Evolutionary conservation across 192 early-diverging fungal genomes (phyloP).

Genomic region (Chytriomyces confervae): DNA sequence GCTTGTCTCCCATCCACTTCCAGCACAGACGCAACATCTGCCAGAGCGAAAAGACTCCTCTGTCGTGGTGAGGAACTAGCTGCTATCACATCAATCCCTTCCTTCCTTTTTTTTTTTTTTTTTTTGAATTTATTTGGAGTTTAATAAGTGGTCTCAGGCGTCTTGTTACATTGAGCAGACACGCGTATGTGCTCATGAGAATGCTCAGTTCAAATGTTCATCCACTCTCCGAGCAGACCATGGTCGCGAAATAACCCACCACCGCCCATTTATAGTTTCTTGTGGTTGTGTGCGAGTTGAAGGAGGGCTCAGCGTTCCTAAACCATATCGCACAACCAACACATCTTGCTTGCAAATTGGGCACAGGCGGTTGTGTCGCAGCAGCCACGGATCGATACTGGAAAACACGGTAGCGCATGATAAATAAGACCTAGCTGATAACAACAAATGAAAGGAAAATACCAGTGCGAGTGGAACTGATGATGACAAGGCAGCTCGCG

Average conservation of each 20-base stretch:
- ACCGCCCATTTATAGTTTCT: not conserved
- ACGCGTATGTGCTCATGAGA: too few species aligned
- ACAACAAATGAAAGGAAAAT: not conserved
- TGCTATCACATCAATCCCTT: too few species aligned
- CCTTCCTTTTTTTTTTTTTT: too few species aligned
- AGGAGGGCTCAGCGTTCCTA: not conserved
- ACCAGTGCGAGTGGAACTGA: constrained; percentile 53
- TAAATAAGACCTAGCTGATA: too few species aligned
- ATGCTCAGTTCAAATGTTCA: not conserved
- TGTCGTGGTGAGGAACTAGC: too few species aligned
- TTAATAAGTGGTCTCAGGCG: too few species aligned
- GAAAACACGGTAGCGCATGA: not conserved
- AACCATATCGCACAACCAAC: constrained; percentile 8
- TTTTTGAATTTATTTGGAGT: too few species aligned
- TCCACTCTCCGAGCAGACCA: not conserved
- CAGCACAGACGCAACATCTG: too few species aligned
- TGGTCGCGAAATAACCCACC: not conserved
- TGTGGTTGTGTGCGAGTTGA: not conserved
- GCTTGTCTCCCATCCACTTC: too few species aligned
- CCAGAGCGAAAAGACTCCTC: too few species aligned
- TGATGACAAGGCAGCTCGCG: constrained; percentile 56
- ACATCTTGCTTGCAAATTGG: constrained; percentile 60
- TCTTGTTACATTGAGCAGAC: too few species aligned
- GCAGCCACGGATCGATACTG: constrained; percentile 61
- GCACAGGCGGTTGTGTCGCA: constrained; percentile 55